Evolutionary conservation across 176 grass and related monocot species (phyloP), one percentile per base, ranked within the genome.

Genomic region (Miscanthus lutarioriparius): DNA sequence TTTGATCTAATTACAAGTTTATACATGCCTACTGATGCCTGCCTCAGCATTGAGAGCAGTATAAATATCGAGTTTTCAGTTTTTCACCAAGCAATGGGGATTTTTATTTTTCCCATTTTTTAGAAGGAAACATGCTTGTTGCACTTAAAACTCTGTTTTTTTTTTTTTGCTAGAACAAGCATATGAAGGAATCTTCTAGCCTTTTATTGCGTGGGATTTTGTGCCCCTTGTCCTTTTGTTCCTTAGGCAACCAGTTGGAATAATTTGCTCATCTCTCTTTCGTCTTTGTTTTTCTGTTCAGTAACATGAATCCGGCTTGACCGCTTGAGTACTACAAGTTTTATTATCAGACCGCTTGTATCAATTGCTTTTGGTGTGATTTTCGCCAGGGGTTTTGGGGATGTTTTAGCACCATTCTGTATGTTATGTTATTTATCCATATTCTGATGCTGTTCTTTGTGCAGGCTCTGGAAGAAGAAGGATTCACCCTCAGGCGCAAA

Each of bases 401-500:
- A 85, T 71, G 63, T 74, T 89, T 63, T 69, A 47, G 1, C 33
- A n/a, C 62, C 13, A 2, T 64, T 77, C 82, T 25, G 0, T 22
- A 64, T n/a, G 10, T 33, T 16, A 36, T 67, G 26, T 54, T 28
- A 44, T 58, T 38, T 67, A 3, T 67, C 22, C 35, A 10, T 22
- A 48, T 10, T 30, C 51, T 38, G 61, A 49, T 85, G 51, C 7
- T 82, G 39, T 84, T 79, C 9, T 80, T 45, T 74, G 45, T 61
- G 62, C 78, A 85, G 78, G 64, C 23, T 33, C 62, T 79, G 69
- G 47, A 69, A 63, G 61, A 74, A 87, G 39, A 64, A 16, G 38
- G 38, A 80, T 79, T 81, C 63, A 63, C 19, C 72, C 67, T 74
- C 84, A 64, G 67, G 22, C 66, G 45, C n/a, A 86, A 79, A 27